Evolutionary conservation across 2,329 filamentous ascomycete genomes (phyloP).

Genomic region (Pseudocercospora fijiensis): DNA sequence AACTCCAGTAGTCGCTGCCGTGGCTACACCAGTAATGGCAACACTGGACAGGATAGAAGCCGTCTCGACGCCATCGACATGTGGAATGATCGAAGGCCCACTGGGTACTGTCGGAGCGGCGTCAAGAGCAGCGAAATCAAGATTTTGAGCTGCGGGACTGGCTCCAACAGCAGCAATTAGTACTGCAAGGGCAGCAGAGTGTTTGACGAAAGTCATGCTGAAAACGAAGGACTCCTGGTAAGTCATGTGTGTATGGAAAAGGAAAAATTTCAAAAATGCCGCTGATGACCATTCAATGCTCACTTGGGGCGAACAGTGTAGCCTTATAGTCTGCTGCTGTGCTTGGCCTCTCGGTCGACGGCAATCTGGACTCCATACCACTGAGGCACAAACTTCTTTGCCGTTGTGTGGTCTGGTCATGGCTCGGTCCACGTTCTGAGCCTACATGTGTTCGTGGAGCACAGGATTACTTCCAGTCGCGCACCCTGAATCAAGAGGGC

Average conservation of each 20-base stretch:
- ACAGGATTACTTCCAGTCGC: slow-evolving; percentile 2
- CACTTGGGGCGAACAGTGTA: neutral
- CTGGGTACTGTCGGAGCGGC: slow-evolving; percentile 26
- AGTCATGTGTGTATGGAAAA: neutral
- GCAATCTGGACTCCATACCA: neutral
- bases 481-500: neutral
- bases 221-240: neutral
- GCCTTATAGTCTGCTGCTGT: neutral
- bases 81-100: slow-evolving; percentile 18
- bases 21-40: slow-evolving; percentile 23
- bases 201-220: slow-evolving; percentile 5
- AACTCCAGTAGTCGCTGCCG: slow-evolving; percentile 13
- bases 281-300: neutral
- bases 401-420: neutral
- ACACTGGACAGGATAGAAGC: slow-evolving; percentile 26
- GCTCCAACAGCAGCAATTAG: slow-evolving; percentile 13
- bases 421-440: neutral
- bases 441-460: neutral
- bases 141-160: slow-evolving; percentile 20
- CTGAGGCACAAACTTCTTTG: neutral
- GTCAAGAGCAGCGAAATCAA: slow-evolving; percentile 23
- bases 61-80: slow-evolving; percentile 19
- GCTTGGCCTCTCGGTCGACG: neutral
- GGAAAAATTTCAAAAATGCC: neutral
- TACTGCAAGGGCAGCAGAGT: slow-evolving; percentile 17